Conservation (phyloP, 495 filamentous ascomycete species). For the Penicillium angulare region DNA sequence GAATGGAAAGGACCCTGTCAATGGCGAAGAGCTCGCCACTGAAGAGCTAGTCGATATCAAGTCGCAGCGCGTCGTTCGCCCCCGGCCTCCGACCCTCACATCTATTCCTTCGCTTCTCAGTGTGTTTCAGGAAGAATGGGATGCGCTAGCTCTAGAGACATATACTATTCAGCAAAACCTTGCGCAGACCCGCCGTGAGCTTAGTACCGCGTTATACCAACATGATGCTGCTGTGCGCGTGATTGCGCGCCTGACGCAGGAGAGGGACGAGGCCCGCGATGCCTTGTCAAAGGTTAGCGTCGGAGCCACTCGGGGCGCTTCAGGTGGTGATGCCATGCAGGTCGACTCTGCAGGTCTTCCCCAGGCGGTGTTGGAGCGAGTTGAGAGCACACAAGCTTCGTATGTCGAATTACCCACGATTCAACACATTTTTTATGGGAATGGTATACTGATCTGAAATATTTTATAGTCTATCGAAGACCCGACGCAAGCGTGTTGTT, state of each 20-base stretch:
- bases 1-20: slow-evolving; percentile 91
- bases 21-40: slow-evolving; percentile 77
- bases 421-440: neutral
- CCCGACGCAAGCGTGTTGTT: slow-evolving; percentile 80
- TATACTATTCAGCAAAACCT: slow-evolving; percentile 87
- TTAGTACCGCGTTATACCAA: slow-evolving; percentile 90
- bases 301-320: slow-evolving; percentile 51
- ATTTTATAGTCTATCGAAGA: slow-evolving; percentile 69
- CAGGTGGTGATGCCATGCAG: slow-evolving; percentile 82
- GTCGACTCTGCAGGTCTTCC: slow-evolving; percentile 75
- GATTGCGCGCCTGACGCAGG: slow-evolving; percentile 81
- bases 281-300: slow-evolving; percentile 85
- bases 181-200: slow-evolving; percentile 85
- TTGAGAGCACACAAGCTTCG: slow-evolving; percentile 76
- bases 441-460: neutral
- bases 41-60: slow-evolving; percentile 90
- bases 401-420: slow-evolving; percentile 41
- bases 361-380: slow-evolving; percentile 65
- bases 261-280: slow-evolving; percentile 90
- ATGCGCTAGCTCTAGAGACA: slow-evolving; percentile 84
- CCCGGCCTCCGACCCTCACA: slow-evolving; percentile 90
- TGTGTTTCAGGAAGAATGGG: slow-evolving; percentile 99
- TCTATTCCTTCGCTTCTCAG: slow-evolving; percentile 95
- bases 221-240: slow-evolving; percentile 93
- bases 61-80: slow-evolving; percentile 74